Conservation (phyloP, 441 rosid species). For the Bocquillonia castaneifolia region DNA sequence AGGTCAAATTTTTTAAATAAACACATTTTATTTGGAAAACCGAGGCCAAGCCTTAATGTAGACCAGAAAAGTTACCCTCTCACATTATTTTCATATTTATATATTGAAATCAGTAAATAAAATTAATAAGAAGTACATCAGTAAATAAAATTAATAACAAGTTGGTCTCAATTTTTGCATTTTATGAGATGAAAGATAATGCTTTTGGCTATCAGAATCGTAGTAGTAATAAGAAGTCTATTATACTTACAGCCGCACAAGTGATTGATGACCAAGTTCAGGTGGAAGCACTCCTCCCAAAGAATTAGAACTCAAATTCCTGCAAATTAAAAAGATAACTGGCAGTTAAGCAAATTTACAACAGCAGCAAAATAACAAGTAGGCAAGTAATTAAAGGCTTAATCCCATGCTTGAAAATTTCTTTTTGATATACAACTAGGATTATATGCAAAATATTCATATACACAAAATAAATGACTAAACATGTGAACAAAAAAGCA, state of each 20-base stretch:
- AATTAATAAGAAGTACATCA: too few relatives aligned
- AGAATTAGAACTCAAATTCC: slow-evolving; percentile 82
- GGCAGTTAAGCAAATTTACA: not conserved
- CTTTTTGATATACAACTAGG: not conserved
- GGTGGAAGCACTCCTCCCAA: slow-evolving; percentile 66
- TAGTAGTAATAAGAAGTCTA: not conserved
- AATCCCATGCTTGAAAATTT: not conserved
- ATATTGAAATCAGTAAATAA: not conserved
- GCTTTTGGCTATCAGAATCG: not conserved
- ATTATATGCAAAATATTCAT: not conserved
- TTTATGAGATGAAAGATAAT: not conserved
- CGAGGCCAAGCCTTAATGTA: not conserved
- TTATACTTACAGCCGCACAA: slow-evolving; percentile 65
- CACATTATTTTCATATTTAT: not conserved
- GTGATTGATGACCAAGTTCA: slow-evolving; percentile 77
- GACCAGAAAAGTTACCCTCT: not conserved
- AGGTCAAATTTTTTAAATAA: not conserved
- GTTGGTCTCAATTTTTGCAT: not conserved
- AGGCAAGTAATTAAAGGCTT: not conserved
- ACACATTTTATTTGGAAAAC: not conserved
- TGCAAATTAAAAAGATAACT: slow-evolving; percentile 29
- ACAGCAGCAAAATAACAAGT: not conserved
- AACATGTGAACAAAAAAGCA: not conserved
- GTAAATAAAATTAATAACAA: not conserved
- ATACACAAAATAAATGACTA: not conserved